Evolutionary conservation across 2,329 filamentous ascomycete species (phyloP).

Genomic region (Neofusicoccum umdonicola): DNA sequence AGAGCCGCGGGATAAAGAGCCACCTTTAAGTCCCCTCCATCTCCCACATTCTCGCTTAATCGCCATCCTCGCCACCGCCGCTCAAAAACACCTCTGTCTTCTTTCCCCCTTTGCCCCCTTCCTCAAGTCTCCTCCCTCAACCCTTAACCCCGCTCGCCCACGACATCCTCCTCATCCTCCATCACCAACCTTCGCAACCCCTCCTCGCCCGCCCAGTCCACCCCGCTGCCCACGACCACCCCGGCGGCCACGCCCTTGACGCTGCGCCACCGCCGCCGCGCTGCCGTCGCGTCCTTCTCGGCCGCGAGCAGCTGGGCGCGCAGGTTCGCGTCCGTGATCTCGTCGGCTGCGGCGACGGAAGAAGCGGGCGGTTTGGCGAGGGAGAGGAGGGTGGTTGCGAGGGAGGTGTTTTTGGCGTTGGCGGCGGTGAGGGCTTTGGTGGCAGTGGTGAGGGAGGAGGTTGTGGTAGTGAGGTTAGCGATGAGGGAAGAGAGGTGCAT

Average conservation of each 20-base stretch:
- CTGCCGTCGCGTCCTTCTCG: constrained; percentile 60
- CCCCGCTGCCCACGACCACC: constrained; percentile 74
- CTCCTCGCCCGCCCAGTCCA: constrained; percentile 75
- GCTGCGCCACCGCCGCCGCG: constrained; percentile 67
- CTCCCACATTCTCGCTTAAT: background rate
- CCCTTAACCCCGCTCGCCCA: background rate
- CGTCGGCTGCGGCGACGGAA: constrained; percentile 48
- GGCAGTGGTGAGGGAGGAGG: constrained; percentile 54
- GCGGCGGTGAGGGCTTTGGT: constrained; percentile 59
- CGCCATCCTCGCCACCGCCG: too few relatives aligned
- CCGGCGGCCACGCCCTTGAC: constrained; percentile 78
- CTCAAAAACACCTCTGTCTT: background rate
- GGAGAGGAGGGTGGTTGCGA: constrained; percentile 62
- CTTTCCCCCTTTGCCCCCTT: background rate
- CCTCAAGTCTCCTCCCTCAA: background rate
- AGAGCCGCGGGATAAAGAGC: too few relatives aligned
- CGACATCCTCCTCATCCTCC: constrained; percentile 53
- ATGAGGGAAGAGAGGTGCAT: constrained; percentile 61
- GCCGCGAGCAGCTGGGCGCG: constrained; percentile 57
- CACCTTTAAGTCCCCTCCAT: background rate
- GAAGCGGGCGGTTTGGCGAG: constrained; percentile 51
- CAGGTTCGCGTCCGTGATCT: constrained; percentile 40
- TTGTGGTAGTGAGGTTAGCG: constrained; percentile 50
- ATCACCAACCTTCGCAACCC: constrained; percentile 68
- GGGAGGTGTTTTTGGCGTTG: constrained; percentile 59